Evolutionary conservation across 139 green algal genomes (phyloP).

Genomic region (Tetradesmus obliquus): DNA sequence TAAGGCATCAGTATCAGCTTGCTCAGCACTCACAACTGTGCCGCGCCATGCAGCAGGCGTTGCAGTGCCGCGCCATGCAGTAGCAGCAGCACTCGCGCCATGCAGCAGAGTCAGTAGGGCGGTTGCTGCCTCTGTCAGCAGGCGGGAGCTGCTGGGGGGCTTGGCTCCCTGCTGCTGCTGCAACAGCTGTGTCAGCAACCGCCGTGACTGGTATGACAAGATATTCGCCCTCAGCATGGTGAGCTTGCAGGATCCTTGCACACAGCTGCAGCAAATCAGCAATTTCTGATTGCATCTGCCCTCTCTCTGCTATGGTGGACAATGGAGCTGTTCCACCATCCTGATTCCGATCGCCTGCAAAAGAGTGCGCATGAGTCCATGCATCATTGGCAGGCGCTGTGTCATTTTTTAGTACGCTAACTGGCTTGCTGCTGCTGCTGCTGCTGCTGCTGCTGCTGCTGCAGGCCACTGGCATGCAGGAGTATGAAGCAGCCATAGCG

Average conservation of each 20-base stretch:
- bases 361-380: no score
- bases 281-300: no score
- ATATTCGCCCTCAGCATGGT: slow-evolving; percentile 39
- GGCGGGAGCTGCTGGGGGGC: background rate
- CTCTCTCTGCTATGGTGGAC: no score
- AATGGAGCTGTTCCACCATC: no score
- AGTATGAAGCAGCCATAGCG: slow-evolving; percentile 58
- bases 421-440: no score
- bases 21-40: background rate
- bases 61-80: background rate
- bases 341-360: no score
- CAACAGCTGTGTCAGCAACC: background rate
- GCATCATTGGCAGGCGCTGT: no score
- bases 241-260: background rate
- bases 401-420: no score
- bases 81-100: background rate
- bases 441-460: background rate
- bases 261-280: no score
- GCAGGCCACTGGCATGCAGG: slow-evolving; percentile 52
- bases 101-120: background rate
- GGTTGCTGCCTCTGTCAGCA: background rate
- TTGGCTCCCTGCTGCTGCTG: slow-evolving; percentile 27
- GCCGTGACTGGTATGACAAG: slow-evolving; percentile 25
- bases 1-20: background rate
- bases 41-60: background rate